Base-by-base conservation (phyloP, 1,284 basidiomycete genomes). In the Macrocystidia cucumis region DNA sequence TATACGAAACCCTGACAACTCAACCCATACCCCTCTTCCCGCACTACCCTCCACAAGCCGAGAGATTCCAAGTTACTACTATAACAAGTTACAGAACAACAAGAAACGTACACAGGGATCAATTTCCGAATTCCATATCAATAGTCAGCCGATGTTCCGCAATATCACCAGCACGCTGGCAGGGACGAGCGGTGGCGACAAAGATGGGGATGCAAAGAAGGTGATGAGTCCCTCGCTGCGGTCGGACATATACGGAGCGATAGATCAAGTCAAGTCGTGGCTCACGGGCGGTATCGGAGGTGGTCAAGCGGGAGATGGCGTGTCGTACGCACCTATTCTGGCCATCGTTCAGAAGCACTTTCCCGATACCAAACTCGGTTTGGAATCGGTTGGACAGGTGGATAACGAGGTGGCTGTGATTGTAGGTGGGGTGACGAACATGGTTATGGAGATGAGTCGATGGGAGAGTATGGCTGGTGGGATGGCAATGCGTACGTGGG, bases 401-500 rank as follows among this genome's bases (percentile, higher is more conserved):
- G 68, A 70, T 23, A 50, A 49, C 9, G 68, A 73, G 45, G 58
- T 62, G 26, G 61, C 65, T 4, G 48, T 65, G 28, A 48, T 72
- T 38, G 60, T 72, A 5, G 67, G 67, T 18, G 70, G 69, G 12
- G 51, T 70, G 26, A 70, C 70, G 32, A 68, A 71, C 43, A 67
- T 69, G 66, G 52, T 67, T 16, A 46, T 72, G 39, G 67, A 70
- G 49, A 60, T 69, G 52, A 69, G 67, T 46, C 63, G 59, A 49
- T 71, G 67, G 68, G 69, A 71, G 39, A 61, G 64, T 4, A 67
- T 70, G 62, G 62, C 67, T 2, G 66, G 67, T 6, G 65, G 58
- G 13, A 69, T 72, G 66, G 62, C 70, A 27, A 67, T 70, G 60
- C 59, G 66, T 22, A 71, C 67, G n/a, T 72, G 69, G 70, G 59